Conservation (phyloP, 2,329 filamentous ascomycete genomes). For the Fusarium foetens region DNA sequence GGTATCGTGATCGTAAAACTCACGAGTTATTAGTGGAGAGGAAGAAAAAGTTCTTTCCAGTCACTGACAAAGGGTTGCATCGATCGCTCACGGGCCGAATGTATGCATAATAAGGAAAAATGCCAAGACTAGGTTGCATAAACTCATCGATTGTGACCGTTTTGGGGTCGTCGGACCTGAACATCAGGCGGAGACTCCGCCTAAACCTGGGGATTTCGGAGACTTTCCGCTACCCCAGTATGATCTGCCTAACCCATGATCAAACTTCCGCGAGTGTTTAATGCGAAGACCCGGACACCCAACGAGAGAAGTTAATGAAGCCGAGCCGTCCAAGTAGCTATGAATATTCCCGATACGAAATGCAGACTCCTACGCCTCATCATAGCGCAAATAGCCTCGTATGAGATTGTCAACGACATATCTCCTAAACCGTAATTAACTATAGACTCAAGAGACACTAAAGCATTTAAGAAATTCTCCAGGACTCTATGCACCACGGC, state of each 20-base stretch:
- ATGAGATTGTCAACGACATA: too few species aligned
- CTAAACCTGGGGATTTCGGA: neutral
- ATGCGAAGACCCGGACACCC: neutral
- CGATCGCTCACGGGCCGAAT: slow-evolving; percentile 7
- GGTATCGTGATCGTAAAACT: neutral
- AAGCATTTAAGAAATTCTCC: neutral
- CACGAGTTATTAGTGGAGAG: too few species aligned
- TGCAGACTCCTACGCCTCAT: neutral
- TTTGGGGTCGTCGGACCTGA: neutral
- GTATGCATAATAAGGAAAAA: neutral
- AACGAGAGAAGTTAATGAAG: rapidly evolving
- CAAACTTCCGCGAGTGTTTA: neutral
- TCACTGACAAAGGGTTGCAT: neutral
- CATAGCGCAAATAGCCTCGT: rapidly evolving
- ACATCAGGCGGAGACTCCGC: slow-evolving; percentile 19
- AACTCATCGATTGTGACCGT: neutral
- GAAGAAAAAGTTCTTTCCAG: too few species aligned
- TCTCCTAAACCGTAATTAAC: neutral
- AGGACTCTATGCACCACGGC: neutral
- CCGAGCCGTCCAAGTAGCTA: rapidly evolving
- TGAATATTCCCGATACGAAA: rapidly evolving
- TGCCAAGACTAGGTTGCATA: neutral
- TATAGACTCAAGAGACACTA: too few species aligned
- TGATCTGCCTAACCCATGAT: neutral
- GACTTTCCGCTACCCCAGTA: slow-evolving; percentile 1